Evolutionary conservation across 2,329 filamentous ascomycete genomes (phyloP).

Genomic region (Phialemonium atrogriseum): DNA sequence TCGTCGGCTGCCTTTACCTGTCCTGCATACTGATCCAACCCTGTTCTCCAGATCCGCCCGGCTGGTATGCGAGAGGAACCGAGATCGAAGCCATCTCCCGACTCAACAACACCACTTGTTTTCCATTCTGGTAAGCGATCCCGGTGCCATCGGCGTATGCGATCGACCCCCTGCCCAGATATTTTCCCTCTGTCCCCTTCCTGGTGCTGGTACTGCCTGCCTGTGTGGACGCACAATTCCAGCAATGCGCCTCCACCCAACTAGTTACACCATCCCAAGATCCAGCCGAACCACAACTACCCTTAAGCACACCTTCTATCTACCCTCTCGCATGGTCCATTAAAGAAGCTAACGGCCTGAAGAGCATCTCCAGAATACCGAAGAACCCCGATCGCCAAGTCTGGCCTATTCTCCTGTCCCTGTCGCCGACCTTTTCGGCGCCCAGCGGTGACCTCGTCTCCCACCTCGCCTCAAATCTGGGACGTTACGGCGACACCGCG

Average conservation of each 20-base stretch:
- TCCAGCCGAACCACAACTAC: too few species aligned
- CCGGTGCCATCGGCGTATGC: constrained; percentile 21
- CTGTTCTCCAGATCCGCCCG: constrained; percentile 14
- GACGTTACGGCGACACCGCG: constrained; percentile 6
- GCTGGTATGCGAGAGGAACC: constrained; percentile 15
- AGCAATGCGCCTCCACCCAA: too few species aligned
- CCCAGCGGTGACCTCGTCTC: constrained; percentile 1
- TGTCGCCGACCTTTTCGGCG: not conserved
- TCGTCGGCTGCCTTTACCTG: too few species aligned
- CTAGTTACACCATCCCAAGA: too few species aligned
- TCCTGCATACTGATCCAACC: too few species aligned
- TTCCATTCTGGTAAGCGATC: constrained; percentile 27
- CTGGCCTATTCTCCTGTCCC: not conserved
- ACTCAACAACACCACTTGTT: constrained; percentile 23
- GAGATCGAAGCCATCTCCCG: constrained; percentile 16
- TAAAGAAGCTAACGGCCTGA: not conserved
- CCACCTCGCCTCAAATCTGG: not conserved
- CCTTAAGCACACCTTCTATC: too few species aligned
- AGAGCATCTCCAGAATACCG: not conserved
- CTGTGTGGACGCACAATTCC: too few species aligned
- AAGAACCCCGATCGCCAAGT: constrained; percentile 1
- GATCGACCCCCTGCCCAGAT: constrained; percentile 21
- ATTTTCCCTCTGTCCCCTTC: constrained; percentile 6
- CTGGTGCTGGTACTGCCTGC: too few species aligned
- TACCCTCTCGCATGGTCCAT: not conserved